Conservation (phyloP, 2,329 filamentous ascomycete genomes). For the Tolypocladium capitatum region DNA sequence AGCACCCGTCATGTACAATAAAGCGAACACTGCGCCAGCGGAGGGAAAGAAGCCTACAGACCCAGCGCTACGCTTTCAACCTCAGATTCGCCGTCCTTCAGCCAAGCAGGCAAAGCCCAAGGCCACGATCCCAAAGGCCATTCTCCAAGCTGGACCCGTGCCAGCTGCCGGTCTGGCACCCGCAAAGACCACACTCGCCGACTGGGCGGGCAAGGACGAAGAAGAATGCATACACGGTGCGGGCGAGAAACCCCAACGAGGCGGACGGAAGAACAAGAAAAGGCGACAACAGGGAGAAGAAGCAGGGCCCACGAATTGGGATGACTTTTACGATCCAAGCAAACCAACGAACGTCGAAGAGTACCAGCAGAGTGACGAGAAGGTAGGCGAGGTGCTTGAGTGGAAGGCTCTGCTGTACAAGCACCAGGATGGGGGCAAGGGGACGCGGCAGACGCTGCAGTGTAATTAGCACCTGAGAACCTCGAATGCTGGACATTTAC, state of each 20-base stretch:
- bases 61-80: constrained; percentile 68
- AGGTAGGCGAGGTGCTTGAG: constrained; percentile 63
- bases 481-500: neutral
- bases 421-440: constrained; percentile 36
- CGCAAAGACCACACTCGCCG: constrained; percentile 58
- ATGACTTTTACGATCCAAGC: constrained; percentile 78
- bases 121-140: constrained; percentile 37
- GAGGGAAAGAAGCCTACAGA: constrained; percentile 47
- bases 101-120: constrained; percentile 46
- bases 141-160: constrained; percentile 18
- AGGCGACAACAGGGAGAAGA: constrained; percentile 58
- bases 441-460: constrained; percentile 11
- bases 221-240: constrained; percentile 63
- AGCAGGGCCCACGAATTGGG: constrained; percentile 63
- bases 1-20: constrained; percentile 59
- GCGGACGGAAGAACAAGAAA: constrained; percentile 68
- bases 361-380: constrained; percentile 74
- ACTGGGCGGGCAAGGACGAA: constrained; percentile 67
- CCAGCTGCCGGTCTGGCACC: constrained; percentile 17
- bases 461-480: constrained; percentile 17
- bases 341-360: constrained; percentile 75
- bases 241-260: constrained; percentile 56
- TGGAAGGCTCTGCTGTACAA: constrained; percentile 77
- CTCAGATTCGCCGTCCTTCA: constrained; percentile 61
- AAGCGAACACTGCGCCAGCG: constrained; percentile 30